Conservation (phyloP, 805 yeast genomes). For the Kuraishia capsulata region DNA sequence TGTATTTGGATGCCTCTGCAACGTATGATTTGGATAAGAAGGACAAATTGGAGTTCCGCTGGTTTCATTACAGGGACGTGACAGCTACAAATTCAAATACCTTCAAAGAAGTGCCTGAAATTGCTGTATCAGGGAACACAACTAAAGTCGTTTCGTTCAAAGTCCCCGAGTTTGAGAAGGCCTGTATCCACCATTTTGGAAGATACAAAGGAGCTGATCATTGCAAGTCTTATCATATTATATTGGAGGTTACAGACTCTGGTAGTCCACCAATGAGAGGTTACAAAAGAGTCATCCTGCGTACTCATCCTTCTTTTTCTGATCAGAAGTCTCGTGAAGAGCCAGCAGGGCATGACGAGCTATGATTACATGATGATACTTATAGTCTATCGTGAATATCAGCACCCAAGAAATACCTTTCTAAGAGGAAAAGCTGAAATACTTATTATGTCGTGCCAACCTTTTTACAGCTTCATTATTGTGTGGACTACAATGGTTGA, state of each 20-base stretch:
- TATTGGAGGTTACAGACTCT: constrained; percentile 12
- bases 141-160: neutral
- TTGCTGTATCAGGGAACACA: neutral
- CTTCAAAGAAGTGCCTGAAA: neutral
- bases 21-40: constrained; percentile 17
- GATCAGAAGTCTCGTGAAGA: too few species aligned
- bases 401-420: too few species aligned
- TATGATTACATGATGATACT: too few species aligned
- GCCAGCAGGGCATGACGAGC: too few species aligned
- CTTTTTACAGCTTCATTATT: too few species aligned
- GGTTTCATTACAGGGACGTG: constrained; percentile 19
- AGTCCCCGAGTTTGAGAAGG: neutral
- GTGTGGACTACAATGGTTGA: too few species aligned
- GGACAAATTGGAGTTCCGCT: constrained; percentile 10
- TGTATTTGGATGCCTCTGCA: constrained; percentile 14
- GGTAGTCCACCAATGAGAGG: constrained; percentile 6
- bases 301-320: too few species aligned
- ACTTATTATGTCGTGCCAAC: too few species aligned
- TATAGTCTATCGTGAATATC: too few species aligned
- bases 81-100: neutral
- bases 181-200: constrained; percentile 7
- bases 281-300: constrained; percentile 9
- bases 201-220: constrained; percentile 3
- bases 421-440: too few species aligned
- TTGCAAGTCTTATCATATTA: constrained; percentile 14